Evolutionary conservation across 352 stramenopile genomes (phyloP).

Genomic region (Pythium rishiriense): DNA sequence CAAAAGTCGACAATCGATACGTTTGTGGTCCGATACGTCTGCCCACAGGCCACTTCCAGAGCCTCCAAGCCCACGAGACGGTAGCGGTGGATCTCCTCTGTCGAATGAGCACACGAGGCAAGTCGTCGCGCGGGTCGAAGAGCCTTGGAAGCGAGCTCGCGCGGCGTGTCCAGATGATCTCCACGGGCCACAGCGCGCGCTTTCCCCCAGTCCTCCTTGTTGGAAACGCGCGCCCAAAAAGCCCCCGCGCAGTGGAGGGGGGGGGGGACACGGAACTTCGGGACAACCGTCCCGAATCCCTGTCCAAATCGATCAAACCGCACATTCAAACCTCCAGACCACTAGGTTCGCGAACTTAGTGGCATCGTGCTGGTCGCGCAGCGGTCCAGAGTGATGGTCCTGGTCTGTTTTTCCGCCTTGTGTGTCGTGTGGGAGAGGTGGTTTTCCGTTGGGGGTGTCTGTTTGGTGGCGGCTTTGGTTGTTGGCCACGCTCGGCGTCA

Average conservation of each 20-base stretch:
- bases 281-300: slow-evolving; percentile 13
- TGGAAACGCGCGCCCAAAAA: background rate
- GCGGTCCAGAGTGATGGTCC: background rate
- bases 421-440: slow-evolving; percentile 4
- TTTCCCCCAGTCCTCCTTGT: too few relatives aligned
- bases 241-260: background rate
- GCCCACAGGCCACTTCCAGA: background rate
- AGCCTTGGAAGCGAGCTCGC: background rate
- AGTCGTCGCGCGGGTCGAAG: background rate
- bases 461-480: slow-evolving; percentile 5
- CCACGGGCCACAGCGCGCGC: background rate
- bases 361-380: slow-evolving; percentile 14
- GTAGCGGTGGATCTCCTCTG: slow-evolving; percentile 20
- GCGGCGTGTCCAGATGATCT: background rate
- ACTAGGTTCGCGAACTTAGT: slow-evolving; percentile 16
- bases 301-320: slow-evolving; percentile 2
- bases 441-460: slow-evolving; percentile 6
- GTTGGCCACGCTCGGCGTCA: background rate
- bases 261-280: background rate
- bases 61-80: background rate
- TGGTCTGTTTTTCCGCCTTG: background rate
- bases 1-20: too few relatives aligned
- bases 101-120: background rate
- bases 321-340: background rate
- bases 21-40: background rate